Evolutionary conservation across 2,329 filamentous ascomycete species (phyloP), one percentile per base, ranked within the genome.

Genomic region (Neonectria neomacrospora): DNA sequence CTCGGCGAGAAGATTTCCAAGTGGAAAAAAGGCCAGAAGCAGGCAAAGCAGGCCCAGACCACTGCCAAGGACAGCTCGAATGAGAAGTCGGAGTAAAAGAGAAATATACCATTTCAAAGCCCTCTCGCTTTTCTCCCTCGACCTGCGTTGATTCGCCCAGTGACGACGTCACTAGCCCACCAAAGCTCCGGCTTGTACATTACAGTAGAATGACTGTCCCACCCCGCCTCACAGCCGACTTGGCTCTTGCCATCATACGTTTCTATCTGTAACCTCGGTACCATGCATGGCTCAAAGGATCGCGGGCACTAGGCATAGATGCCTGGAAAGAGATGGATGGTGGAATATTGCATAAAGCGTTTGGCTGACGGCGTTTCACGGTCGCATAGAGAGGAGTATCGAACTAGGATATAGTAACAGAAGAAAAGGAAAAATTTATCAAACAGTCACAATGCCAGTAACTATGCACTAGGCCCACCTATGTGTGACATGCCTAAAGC

Each of bases 1-100:
- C 73, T 96, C 58, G 83, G 85, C 45, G 96, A 98, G 77, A 99
- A 99, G 84, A 82, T 89, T 64, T 81, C 81, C 66, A 93, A 93
- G 77, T 91, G 83, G 73, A 80, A 79, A 16, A 81, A 84, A 70
- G 84, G 84, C 53, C 76, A 56, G 74, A 66, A 70, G 30, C 71
- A 76, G 58, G 51, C 64, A 14, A 73, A 72, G 20, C 59, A 67
- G 39, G 58, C 54, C 5, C 37, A 18, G n/a, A 20, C n/a, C n/a
- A 10, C 16, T 20, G 37, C 37, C 16, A 41, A 58, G 60, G 37
- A 32, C 9, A 12, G 14, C 16, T 23, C 47, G 14, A 32, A 32
- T 11, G 58, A 62, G 23, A 73, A 71, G 50, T 60, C 67, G 18
- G 66, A 70, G 18, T 73, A 54, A 58, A 39, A 32, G 32, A 45